Base-by-base conservation (phyloP, 805 yeast species). In the Cyberlindnera misumaiensis region DNA sequence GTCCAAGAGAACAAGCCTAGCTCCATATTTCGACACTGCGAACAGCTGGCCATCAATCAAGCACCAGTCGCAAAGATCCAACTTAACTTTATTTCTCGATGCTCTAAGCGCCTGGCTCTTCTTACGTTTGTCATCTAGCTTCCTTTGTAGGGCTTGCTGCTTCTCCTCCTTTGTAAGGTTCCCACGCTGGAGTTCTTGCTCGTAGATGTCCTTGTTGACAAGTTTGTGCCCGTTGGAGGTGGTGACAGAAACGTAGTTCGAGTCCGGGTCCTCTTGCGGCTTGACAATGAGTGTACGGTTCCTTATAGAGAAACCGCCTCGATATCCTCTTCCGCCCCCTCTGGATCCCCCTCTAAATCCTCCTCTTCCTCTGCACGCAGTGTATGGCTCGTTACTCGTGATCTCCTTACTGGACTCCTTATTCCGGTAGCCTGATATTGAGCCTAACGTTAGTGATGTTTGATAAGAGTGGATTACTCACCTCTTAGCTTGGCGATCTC, bases 51-150 rank as follows among this genome's bases (percentile, higher is more conserved):
- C 68, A 25, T 65, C 14, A 10, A 75, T 59, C 11, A 48, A 35
- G 9, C 67, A 47, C 29, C 79, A 59, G 47, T 77, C 81, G 38
- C 68, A 65, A 41, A 56, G 53, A 36, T 67, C 74, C 31, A 67
- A 62, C 35, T 60, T 59, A 6, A 53, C 51, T 41, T 61, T 59
- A 38, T 69, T 63, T 38, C 56, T 49, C 30, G 52, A 45, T 2
- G 46, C 35, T 26, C 53, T 46, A 2, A 41, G 15, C 33, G 55
- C 53, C 14, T 44, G 35, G 35, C 51, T 51, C 32, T 52, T 46
- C n/a, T 30, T 30, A 11, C 28, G 26, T 1, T 47, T 42, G 26
- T 36, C 43, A 3, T 27, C 26, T 17, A 45, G 52, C 13, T 52
- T 49, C 22, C 46, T 52, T 8, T 34, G 24, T 17, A 53, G 34